Evolutionary conservation across 73 alveolate species (phyloP), one percentile per base, ranked within the genome.

Genomic region (Breviolum minutum): DNA sequence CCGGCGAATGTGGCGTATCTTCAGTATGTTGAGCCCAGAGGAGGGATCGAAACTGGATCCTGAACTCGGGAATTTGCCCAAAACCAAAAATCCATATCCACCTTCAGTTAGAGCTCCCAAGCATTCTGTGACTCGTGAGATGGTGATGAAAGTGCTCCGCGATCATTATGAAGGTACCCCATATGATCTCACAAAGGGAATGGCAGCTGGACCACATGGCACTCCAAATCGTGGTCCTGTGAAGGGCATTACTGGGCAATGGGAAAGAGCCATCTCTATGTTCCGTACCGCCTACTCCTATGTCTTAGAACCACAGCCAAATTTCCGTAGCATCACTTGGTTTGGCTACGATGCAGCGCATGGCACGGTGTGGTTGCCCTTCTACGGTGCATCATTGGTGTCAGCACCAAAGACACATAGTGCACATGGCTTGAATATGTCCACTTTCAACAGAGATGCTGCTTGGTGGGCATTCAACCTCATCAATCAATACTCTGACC

Each of bases 1-100:
- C 91, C 98, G 98, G 54, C 91, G 98, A n/a, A 93, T 93, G 98
- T 93, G 98, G 98, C 98, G 98, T 68, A 77, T 93, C 98, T 93
- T 93, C 82, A 73, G 91, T 68, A n/a, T 93, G 24, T 76, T 93
- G 60, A 93, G 98, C 92, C 98, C 98, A 7, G 70, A 8, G 17
- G 98, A 93, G 83, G 98, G 98, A 22, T 82, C 54, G 54, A 93
- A 93, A 77, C 62, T 93, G 70, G 92, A 93, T 29, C 99, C 99
- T 17, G 85, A 93, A 29, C 64, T 79, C 63, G 97, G 97, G 12
- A 70, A 89, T 26, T 73, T 89, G 71, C 86, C 87, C 70, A 89
- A 79, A 71, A 93, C 90, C 29, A n/a, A 27, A 60, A 27, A 93
- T 93, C 99, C 99, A 22, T 93, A 93, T 27, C 99, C 99, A 69